phyloP scores from a whole-genome alignment of 1,139 yeast species.

The Yamadazyma dushanensis region DNA sequence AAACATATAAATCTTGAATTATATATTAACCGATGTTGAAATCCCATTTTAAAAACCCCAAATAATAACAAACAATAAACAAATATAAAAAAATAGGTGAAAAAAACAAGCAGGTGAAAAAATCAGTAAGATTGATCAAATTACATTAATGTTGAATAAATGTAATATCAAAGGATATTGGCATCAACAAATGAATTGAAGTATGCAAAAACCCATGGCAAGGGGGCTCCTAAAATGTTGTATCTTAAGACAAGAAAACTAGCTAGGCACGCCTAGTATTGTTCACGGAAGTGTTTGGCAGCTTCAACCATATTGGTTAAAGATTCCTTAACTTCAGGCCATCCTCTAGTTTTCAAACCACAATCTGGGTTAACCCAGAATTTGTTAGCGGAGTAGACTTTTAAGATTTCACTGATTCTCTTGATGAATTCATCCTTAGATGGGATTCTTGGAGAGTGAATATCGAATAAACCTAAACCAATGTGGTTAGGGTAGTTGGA shows the following conservation, averaged over 20 bases:
- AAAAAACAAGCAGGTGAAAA: slow-evolving; percentile 12
- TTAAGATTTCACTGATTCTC: slow-evolving; percentile 91
- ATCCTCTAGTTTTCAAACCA: slow-evolving; percentile 98
- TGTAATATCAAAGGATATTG: slow-evolving; percentile 43
- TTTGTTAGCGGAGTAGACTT: slow-evolving; percentile 95
- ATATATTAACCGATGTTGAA: slow-evolving; percentile 50
- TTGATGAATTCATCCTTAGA: slow-evolving; percentile 93
- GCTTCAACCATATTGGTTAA: slow-evolving; percentile 99
- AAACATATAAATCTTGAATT: slow-evolving; percentile 11
- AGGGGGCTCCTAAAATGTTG: slow-evolving; percentile 19
- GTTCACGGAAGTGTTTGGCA: slow-evolving; percentile 90
- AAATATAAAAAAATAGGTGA: slow-evolving; percentile 19
- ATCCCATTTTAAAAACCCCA: slow-evolving; percentile 49
- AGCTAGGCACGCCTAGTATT: slow-evolving; percentile 20
- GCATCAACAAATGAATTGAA: slow-evolving; percentile 45
- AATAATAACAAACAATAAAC: slow-evolving; percentile 15
- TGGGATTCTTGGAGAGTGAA: slow-evolving; percentile 99
- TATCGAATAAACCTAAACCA: slow-evolving; percentile 98
- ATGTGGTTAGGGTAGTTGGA: slow-evolving; percentile 98
- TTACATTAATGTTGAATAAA: slow-evolving; percentile 72
- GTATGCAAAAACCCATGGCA: slow-evolving; percentile 25
- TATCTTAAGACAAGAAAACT: slow-evolving; percentile 6
- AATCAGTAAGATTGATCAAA: slow-evolving; percentile 15
- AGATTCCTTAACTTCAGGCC: slow-evolving; percentile 84
- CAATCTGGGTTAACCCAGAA: slow-evolving; percentile 99